Evolutionary conservation across 192 early-diverging fungal species (phyloP), one percentile per base, ranked within the genome.

Genomic region (Allomyces arbusculus): DNA sequence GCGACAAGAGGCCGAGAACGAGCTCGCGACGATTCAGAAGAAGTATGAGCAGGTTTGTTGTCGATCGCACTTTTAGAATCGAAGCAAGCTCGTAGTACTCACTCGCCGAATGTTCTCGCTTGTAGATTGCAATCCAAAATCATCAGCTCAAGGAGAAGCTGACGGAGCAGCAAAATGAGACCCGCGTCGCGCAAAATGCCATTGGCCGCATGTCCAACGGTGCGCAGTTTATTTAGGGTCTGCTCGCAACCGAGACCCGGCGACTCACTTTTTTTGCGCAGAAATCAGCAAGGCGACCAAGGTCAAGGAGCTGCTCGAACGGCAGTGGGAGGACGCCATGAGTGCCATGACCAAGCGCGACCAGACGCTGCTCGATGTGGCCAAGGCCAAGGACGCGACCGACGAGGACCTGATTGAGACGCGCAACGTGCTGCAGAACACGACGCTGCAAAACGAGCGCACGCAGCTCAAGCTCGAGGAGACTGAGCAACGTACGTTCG

Each of bases 1-100:
- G 20, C 61, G 73, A 23, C 69, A 71, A 61, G 65, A 66, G 4
- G 61, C 62, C 1, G 79, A 81, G 65, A 63, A 45, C 11, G 72
- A 67, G 24, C 26, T 68, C 0, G 72, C 72, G 70, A 65, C 70
- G 44, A 63, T 68, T 62, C 66, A 71, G 68, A 79, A 75, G 67
- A 70, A 61, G 61, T 63, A 55, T 50, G 78, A 76, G 66, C 61
- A 64, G 71, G 75, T 79, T 8, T 8, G 26, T 28, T 28, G 33
- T 40, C 33, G 33, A 40, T 0, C 7, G 33, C 7, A 40, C 4
- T 7, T 40, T 3, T 7, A 7, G 7, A 40, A 40, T 40, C 33
- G 7, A 0, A 7, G 4, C 7, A 7, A 3, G 26, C 2, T 40
- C 2, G 0, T 0, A 0, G 7, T 40, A 8, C 33, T 40, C 33